Base-by-base conservation (phyloP, 129 eudicot genomes). In the Rutidosis leptorrhynchoides region DNA sequence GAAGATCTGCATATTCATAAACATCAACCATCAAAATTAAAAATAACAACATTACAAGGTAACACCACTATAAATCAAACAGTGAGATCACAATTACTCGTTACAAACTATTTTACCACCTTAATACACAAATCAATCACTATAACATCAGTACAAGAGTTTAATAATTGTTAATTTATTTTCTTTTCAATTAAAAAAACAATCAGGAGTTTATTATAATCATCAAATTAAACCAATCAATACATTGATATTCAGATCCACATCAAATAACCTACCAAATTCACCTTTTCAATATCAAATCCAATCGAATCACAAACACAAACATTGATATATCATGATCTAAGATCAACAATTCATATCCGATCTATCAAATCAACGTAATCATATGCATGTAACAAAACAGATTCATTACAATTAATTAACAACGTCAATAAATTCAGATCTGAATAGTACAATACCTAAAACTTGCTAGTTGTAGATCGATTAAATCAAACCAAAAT, bases 1-100 rank as follows among this genome's bases (percentile, higher is more conserved):
- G 66, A 85, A 74, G 71, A 37, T 75, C 96, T 89, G 81, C 66
- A 76, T 61, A 55, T 25, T 30, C 45, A 53, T 33, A 35, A 16
- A 12, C 23, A 72, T 62, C 54, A 20, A 37, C 10, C 37, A 58
- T 71, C 9, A 80, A 49, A 55, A n/a, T n/a, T n/a, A n/a, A n/a
- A n/a, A n/a, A n/a, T n/a, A 33, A 54, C 23, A 62, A 51, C n/a
- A 58, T 48, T 33, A 64, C 10, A 68, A 52, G 20, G 19, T 59
- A 37, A 48, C 3, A 7, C 9, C 17, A 19, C 55, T 20, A 49
- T 20, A 49, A n/a, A 46, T 30, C 25, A 63, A n/a, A 52, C 40
- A 20, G 20, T 11, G 57, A 65, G 54, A 55, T 64, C 70, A 40
- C 16, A 56, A 42, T 49, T 72, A 3, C 24, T 48, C 29, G n/a